Conservation (phyloP, 768 basidiomycete species). For the Basidioascus undulatus region DNA sequence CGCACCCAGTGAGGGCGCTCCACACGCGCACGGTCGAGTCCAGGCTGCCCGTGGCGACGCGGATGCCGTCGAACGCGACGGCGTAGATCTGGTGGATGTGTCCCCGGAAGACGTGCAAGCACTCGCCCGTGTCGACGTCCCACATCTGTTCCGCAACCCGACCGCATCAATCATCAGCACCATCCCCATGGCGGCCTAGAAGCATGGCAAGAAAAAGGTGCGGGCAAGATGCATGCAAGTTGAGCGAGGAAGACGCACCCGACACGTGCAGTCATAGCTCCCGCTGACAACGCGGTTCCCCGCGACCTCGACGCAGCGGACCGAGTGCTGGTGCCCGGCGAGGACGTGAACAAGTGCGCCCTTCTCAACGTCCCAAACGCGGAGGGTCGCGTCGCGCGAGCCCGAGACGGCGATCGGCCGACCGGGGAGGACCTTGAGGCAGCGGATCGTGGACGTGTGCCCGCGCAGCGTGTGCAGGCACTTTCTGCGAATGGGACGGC, state of each 20-base stretch:
- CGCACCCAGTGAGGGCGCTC: conserved; percentile 65
- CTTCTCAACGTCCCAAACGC: conserved; percentile 80
- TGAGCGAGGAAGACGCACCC: conserved; percentile 26
- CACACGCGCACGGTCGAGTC: conserved; percentile 86
- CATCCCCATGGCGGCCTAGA: neutral
- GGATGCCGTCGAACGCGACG: conserved; percentile 65
- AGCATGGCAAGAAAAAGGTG: neutral
- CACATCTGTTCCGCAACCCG: conserved; percentile 34
- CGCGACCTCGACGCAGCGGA: conserved; percentile 68
- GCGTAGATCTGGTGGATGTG: conserved; percentile 77
- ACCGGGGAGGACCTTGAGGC: conserved; percentile 63
- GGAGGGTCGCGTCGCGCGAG: conserved; percentile 58
- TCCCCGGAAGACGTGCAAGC: conserved; percentile 52
- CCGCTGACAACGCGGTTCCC: conserved; percentile 69
- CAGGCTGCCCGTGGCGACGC: conserved; percentile 63
- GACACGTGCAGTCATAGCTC: conserved; percentile 71
- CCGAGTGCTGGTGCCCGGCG: conserved; percentile 52
- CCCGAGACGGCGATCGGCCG: conserved; percentile 75
- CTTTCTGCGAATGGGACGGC: conserved; percentile 23
- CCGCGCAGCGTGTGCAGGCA: conserved; percentile 60
- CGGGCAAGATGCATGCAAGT: neutral
- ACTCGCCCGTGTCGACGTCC: conserved; percentile 73
- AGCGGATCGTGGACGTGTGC: conserved; percentile 75
- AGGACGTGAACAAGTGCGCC: conserved; percentile 33
- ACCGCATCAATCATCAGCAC: neutral